These are phyloP conservation scores for Tricholoma hemisulphureum DNA, from an alignment of 768 basidiomycete genomes.

Conservation along the genomic window DNA sequence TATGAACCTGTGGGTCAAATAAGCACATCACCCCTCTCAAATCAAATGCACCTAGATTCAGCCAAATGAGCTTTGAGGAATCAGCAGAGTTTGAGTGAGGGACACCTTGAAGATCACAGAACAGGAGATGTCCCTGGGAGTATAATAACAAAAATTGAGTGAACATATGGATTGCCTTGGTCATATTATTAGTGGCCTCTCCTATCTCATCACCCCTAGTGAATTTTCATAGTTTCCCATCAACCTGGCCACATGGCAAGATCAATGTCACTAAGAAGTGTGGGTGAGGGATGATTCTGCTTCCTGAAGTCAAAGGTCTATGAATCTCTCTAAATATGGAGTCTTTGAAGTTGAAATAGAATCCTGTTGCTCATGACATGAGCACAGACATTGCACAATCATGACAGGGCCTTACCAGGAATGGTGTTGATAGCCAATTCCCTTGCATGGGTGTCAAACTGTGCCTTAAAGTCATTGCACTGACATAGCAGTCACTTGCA, in stretches of 20 bases:
- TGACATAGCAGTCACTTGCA: conserved; percentile 15
- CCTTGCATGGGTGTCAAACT: conserved; percentile 12
- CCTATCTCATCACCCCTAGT: conserved; percentile 26
- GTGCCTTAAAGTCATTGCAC: conserved; percentile 9
- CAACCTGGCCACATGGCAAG: conserved; percentile 20
- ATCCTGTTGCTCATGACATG: conserved; percentile 12
- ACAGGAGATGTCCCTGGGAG: conserved; percentile 15
- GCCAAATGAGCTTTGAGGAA: background rate
- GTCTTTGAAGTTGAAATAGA: conserved; percentile 25
- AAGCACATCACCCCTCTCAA: conserved; percentile 18
- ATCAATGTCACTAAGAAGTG: conserved; percentile 26
- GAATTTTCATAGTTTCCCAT: conserved; percentile 22
- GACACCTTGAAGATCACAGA: conserved; percentile 30
- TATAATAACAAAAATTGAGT: conserved; percentile 23
- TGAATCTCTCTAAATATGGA: conserved; percentile 4
- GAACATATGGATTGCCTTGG: conserved; percentile 25
- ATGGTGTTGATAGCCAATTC: background rate
- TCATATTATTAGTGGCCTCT: conserved; percentile 16
- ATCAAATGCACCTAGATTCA: conserved; percentile 10
- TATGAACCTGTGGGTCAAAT: conserved; percentile 24
- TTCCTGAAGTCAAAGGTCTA: background rate
- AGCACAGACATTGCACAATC: background rate
- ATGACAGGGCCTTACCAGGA: conserved; percentile 6
- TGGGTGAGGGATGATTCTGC: conserved; percentile 8
- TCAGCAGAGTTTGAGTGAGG: background rate